Conservation (phyloP, 148 eudicot species). For the Persicaria tinctoria region DNA sequence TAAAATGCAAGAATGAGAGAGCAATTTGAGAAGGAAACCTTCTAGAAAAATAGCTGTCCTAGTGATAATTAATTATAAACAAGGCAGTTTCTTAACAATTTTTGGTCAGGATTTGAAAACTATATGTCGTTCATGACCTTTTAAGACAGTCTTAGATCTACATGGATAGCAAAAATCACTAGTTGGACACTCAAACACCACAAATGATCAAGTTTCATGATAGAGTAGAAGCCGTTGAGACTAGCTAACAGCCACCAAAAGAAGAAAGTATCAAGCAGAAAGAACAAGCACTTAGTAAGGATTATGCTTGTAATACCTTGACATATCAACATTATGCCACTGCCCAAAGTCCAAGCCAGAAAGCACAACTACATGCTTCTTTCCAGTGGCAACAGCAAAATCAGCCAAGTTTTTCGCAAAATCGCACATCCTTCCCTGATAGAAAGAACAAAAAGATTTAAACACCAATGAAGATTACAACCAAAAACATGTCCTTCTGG, state of each 20-base stretch:
- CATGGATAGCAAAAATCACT: not conserved
- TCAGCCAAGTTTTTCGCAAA: conserved; percentile 82
- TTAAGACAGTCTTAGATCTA: not conserved
- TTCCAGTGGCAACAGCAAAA: conserved; percentile 76
- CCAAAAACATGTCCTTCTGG: not conserved
- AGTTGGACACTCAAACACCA: not conserved
- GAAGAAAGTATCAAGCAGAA: not conserved
- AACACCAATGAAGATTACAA: not conserved
- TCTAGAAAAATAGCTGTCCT: too few relatives aligned
- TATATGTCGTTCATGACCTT: not conserved
- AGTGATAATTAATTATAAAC: not conserved
- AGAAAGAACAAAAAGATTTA: not conserved
- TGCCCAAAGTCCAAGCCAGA: conserved; percentile 93
- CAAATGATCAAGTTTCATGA: not conserved
- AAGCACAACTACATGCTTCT: conserved; percentile 78
- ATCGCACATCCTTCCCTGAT: conserved; percentile 82
- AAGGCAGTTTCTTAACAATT: not conserved
- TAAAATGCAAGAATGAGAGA: not conserved
- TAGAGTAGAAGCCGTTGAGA: not conserved
- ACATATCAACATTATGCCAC: conserved; percentile 80
- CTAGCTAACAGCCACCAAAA: not conserved
- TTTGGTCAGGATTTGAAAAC: not conserved
- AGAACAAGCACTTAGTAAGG: not conserved
- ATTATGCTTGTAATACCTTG: conserved; percentile 44
- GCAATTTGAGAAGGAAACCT: not conserved